A percentile compares a stretch with the other conserved stretches of the same genome.
Conservation (phyloP, 495 filamentous ascomycete genomes). For the Trichocladium uniseriatum region DNA sequence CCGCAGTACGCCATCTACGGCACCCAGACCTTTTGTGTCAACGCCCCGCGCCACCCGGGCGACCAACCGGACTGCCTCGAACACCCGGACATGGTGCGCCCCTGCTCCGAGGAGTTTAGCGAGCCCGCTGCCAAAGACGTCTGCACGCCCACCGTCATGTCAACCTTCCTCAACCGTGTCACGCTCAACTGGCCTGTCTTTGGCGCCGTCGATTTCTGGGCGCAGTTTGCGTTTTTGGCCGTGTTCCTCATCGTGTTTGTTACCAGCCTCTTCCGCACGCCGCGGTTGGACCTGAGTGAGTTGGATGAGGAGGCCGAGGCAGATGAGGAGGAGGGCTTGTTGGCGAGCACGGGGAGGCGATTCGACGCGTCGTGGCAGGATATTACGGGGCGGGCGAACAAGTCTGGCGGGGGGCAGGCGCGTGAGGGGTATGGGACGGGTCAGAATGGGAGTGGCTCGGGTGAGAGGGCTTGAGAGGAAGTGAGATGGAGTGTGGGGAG, state of each 20-base stretch:
- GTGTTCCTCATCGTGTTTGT: conserved; percentile 72
- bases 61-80: conserved; percentile 71
- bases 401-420: background rate
- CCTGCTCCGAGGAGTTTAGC: conserved; percentile 66
- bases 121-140: conserved; percentile 56
- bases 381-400: conserved; percentile 48
- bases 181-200: conserved; percentile 96
- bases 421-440: conserved; percentile 12
- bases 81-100: conserved; percentile 59
- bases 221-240: conserved; percentile 81
- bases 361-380: conserved; percentile 85
- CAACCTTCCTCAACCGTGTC: conserved; percentile 85
- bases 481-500: background rate
- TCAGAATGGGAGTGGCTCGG: conserved; percentile 8
- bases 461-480: background rate
- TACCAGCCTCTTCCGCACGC: conserved; percentile 68
- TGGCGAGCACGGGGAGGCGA: conserved; percentile 69
- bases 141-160: conserved; percentile 83
- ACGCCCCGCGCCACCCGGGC: conserved; percentile 43
- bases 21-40: conserved; percentile 86
- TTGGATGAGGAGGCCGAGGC: conserved; percentile 82
- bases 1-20: conserved; percentile 94
- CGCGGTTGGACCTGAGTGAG: conserved; percentile 61
- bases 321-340: conserved; percentile 88
- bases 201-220: conserved; percentile 89